Conservation (phyloP, 2,329 filamentous ascomycete genomes). For the Curvularia sp. region DNA sequence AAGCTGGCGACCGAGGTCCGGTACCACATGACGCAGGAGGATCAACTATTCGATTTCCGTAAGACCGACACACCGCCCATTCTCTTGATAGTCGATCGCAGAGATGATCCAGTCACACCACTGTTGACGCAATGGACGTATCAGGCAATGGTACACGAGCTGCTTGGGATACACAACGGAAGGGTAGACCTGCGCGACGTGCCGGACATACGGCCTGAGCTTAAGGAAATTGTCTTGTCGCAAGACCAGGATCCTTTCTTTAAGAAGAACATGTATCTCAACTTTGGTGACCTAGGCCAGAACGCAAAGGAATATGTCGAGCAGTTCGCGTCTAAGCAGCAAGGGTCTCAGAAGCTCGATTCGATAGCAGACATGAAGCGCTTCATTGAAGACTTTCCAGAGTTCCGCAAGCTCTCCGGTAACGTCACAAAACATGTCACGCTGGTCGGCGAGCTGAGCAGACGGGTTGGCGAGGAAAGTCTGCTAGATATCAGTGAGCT, state of each 20-base stretch:
- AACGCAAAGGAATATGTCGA: constrained; percentile 99
- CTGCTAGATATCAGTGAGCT: constrained; percentile 96
- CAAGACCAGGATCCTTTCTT: constrained; percentile 99
- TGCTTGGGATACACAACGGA: constrained; percentile 94
- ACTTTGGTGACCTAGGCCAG: constrained; percentile 92
- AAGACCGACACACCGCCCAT: constrained; percentile 95
- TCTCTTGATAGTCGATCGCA: constrained; percentile 84
- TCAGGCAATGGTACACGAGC: constrained; percentile 99
- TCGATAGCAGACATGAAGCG: constrained; percentile 99
- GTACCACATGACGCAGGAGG: constrained; percentile 93
- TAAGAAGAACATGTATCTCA: constrained; percentile 98
- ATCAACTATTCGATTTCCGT: constrained; percentile 94
- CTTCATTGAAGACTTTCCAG: constrained; percentile 98
- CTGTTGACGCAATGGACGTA: constrained; percentile 98
- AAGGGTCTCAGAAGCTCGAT: constrained; percentile 93
- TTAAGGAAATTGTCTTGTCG: constrained; percentile 93
- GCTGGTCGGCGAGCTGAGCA: constrained; percentile 89
- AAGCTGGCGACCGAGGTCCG: constrained; percentile 92
- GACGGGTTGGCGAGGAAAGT: constrained; percentile 83
- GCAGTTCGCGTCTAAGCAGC: constrained; percentile 97
- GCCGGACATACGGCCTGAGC: constrained; percentile 81
- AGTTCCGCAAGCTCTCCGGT: constrained; percentile 94
- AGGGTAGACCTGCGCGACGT: constrained; percentile 86
- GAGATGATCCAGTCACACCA: constrained; percentile 94
- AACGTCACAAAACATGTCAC: constrained; percentile 99